Base-by-base conservation (phyloP, 176 grass and related monocot species). In the Avena eriantha region DNA sequence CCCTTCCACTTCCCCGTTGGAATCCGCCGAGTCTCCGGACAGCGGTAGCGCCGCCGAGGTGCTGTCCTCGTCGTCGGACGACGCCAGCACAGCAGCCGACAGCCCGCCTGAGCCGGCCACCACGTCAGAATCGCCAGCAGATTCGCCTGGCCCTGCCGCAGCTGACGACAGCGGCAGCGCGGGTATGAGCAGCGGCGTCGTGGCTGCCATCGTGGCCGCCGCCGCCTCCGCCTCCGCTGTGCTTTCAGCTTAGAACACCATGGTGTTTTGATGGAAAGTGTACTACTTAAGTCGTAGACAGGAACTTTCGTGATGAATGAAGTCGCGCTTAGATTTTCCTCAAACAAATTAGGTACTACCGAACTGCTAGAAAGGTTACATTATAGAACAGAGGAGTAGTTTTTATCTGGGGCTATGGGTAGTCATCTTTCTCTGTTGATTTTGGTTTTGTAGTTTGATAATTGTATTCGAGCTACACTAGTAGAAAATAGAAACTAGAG, bases 31-130 rank as follows among this genome's bases (percentile, higher is more conserved):
- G 0, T 82, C 87, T 51, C 84, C 88, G 3, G 88, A 77, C 34
- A 68, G 84, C 45, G 86, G 87, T 33, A 76, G 79, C 35, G 24
- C 29, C 15, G 10, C 47, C n/a, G 84, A 70, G 45, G 56, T 76
- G 5, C 76, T 74, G 8, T 77, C 72, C 22, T 75, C 73, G 3
- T 34, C 63, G 21, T 60, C 76, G 0, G 81, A 81, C 29, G 41
- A 22, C 0, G 51, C 76, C 0, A 48, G 85, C 36, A 79, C 85
- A 1, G 3, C 80, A 0, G 23, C 39, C 9, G 93, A 95, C 22
- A 84, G 90, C 73, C 93, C 89, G 24, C 90, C 90, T 3, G 80
- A 86, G 58, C 87, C 88, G 1, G 48, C 66, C 33, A 8, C 61
- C 33, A 59, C 86, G 1, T 76, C 86, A 0, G 87, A 84, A 55